Evolutionary conservation across 208 protist species (phyloP).

Genomic region (Eutreptiella sp.): DNA sequence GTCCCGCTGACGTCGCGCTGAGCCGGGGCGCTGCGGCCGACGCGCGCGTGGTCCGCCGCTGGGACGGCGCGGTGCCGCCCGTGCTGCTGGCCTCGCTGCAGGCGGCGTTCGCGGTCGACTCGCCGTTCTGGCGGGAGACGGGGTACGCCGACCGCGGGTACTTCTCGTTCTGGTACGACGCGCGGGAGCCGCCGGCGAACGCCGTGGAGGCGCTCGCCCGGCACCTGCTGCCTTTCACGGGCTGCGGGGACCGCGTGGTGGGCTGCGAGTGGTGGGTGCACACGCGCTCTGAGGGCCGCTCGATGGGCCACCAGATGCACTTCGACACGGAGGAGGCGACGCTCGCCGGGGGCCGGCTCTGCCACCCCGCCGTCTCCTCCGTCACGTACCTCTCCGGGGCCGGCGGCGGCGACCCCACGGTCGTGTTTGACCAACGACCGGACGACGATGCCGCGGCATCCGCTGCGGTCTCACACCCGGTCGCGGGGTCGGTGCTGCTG

Average conservation of each 20-base stretch:
- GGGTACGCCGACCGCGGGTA: constrained; percentile 14
- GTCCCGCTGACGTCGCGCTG: too few relatives aligned
- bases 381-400: constrained; percentile 13
- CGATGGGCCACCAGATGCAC: constrained; percentile 21
- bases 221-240: neutral
- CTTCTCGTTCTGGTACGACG: constrained; percentile 1
- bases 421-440: constrained; percentile 12
- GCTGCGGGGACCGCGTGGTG: neutral
- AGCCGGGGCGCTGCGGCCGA: too few relatives aligned
- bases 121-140: constrained; percentile 9
- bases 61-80: neutral
- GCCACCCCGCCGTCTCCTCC: neutral
- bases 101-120: neutral
- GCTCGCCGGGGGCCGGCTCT: neutral
- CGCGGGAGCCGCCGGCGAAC: neutral
- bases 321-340: constrained; percentile 23
- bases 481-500: constrained; percentile 2
- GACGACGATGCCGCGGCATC: neutral
- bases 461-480: constrained; percentile 2
- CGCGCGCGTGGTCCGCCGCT: too few relatives aligned
- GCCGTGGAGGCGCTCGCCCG: neutral
- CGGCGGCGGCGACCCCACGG: neutral
- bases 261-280: constrained; percentile 11
- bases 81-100: neutral
- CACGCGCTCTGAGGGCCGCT: neutral